Base-by-base conservation (phyloP, 1,284 basidiomycete genomes). In the Sanguinoderma infundibulare region DNA sequence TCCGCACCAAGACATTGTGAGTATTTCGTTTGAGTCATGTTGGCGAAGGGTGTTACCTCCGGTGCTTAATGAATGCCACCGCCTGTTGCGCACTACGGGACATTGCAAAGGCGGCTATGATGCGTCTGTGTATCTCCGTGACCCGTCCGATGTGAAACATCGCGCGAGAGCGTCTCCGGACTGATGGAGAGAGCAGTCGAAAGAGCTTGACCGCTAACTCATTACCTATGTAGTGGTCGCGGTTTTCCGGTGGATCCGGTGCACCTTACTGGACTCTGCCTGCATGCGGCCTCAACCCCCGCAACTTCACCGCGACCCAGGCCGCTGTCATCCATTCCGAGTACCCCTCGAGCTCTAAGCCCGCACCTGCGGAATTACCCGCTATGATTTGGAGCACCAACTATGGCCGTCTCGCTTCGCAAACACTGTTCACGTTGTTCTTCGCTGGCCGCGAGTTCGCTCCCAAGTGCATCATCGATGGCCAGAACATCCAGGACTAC, bases 351-450 rank as follows among this genome's bases (percentile, higher is more conserved):
- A 70, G 89, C 0, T 76, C 83, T 39, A 72, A 77, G 0, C 84
- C 93, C 2, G 82, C 92, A 64, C 95, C 97, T 0, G 79, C 83
- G 7, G 75, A 83, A 0, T 84, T 95, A 63, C 96, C 97, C 2
- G 87, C 90, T 54, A 99, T 99, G 97, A 87, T 96, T 65, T 98
- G 97, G 97, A 89, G 91, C 15, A 98, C 97, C 24, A 98, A 98
- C 74, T 98, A 98, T 72, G 89, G 91, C 51, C 92, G 93, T 12
- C 86, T 98, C 17, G 87, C 91, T 40, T 89, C 87, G 14, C 95
- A 96, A 72, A 98, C 96, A 4, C 74, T 98, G 57, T 98, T 95
- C 79, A 95, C 96, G 2, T 84, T 99, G 59, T 98, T 98, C 84
- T 98, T 95, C 73, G 96, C 91, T 30, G 97, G 97, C 3, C 85